Conservation (phyloP, 2,329 filamentous ascomycete genomes). For the Pyrenochaeta sp. region DNA sequence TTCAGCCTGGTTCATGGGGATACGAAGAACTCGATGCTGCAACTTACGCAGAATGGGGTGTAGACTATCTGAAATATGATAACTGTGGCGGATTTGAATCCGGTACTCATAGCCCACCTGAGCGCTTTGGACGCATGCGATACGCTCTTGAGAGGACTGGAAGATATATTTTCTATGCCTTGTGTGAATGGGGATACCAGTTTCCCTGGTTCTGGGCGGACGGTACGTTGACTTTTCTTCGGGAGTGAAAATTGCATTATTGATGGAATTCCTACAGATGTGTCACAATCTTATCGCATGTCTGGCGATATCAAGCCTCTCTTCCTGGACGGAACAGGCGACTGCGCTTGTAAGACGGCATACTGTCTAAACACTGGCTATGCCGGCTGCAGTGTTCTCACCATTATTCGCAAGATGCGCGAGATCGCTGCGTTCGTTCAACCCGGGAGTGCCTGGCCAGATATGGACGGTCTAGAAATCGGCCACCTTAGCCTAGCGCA, state of each 20-base stretch:
- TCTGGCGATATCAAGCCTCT: slow-evolving; percentile 35
- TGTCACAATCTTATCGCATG: slow-evolving; percentile 33
- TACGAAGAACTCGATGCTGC: slow-evolving; percentile 62
- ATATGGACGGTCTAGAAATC: slow-evolving; percentile 47
- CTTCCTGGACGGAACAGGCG: slow-evolving; percentile 18
- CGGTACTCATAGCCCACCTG: slow-evolving; percentile 54
- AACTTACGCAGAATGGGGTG: slow-evolving; percentile 60
- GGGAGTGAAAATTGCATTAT: too few species aligned
- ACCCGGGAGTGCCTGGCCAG: neutral
- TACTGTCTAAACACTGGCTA: slow-evolving; percentile 48
- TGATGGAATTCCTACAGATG: too few species aligned
- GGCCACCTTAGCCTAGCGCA: slow-evolving; percentile 48
- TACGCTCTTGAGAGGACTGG: slow-evolving; percentile 57
- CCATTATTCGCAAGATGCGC: slow-evolving; percentile 46
- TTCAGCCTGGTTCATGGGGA: slow-evolving; percentile 55
- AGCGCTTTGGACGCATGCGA: slow-evolving; percentile 58
- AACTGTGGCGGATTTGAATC: slow-evolving; percentile 66
- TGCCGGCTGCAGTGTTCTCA: slow-evolving; percentile 39
- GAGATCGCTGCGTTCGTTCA: slow-evolving; percentile 43
- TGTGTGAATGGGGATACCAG: slow-evolving; percentile 63
- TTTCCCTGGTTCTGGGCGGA: slow-evolving; percentile 56
- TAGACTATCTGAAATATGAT: slow-evolving; percentile 60
- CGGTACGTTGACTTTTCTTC: too few species aligned
- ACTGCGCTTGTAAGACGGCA: slow-evolving; percentile 33
- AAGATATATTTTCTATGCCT: slow-evolving; percentile 54